Conservation (phyloP, 2,329 filamentous ascomycete genomes). For the Aspergillus fischeri region DNA sequence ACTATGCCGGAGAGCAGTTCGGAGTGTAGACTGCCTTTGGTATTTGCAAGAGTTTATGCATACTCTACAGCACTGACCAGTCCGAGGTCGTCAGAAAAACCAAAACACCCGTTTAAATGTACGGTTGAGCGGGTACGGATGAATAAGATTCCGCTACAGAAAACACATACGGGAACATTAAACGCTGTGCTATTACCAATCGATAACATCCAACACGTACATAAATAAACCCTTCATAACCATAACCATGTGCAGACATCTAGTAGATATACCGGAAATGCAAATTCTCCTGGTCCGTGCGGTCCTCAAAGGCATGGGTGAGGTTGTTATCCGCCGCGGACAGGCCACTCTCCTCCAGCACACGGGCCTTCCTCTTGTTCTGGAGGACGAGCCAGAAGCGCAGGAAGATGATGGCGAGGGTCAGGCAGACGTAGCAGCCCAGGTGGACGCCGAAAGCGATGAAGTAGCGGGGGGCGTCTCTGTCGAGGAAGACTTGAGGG, state of each 20-base stretch:
- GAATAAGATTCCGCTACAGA: too few relatives aligned
- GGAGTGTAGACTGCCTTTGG: too few relatives aligned
- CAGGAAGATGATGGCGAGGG: slow-evolving; percentile 55
- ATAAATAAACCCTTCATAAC: neutral
- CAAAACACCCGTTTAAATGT: too few relatives aligned
- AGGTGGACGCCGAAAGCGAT: slow-evolving; percentile 67
- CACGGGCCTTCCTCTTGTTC: slow-evolving; percentile 56
- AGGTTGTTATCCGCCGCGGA: slow-evolving; percentile 41
- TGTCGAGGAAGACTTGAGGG: slow-evolving; percentile 60
- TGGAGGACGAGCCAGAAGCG: slow-evolving; percentile 55
- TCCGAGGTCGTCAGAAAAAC: too few relatives aligned
- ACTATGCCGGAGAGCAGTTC: too few relatives aligned
- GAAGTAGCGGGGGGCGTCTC: slow-evolving; percentile 62
- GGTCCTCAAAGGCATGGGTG: slow-evolving; percentile 58
- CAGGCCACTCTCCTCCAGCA: slow-evolving; percentile 40
- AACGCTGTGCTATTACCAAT: neutral
- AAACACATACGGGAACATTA: too few relatives aligned
- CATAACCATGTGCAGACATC: neutral
- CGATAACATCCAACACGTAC: neutral
- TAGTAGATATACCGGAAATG: slow-evolving; percentile 57
- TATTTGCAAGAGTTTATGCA: too few relatives aligned
- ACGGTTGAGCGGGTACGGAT: too few relatives aligned
- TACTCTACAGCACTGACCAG: too few relatives aligned
- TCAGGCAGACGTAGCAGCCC: slow-evolving; percentile 62
- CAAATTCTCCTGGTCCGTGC: slow-evolving; percentile 59